Base-by-base conservation (phyloP, 2,329 filamentous ascomycete genomes). In the Hymenoscyphus infarciens region DNA sequence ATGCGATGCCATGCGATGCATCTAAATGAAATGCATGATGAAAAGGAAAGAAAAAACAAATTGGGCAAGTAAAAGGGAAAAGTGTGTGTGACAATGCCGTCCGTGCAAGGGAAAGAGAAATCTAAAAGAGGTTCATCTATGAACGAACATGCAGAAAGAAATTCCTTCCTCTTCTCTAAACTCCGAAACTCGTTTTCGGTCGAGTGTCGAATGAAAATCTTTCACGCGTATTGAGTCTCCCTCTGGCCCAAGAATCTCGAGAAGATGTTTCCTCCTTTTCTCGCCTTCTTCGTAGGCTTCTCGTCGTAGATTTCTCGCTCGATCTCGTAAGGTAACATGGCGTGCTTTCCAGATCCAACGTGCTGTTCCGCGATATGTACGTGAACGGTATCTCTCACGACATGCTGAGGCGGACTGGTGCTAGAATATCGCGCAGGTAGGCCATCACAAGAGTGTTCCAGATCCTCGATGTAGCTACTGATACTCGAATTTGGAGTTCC, bases 401-500 rank as follows among this genome's bases (percentile, higher is more conserved):
- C 59, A 35, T 62, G 63, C 5, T 53, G 60, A 29, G 57, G 57
- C 22, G 56, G 57, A 25, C n/a, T 29, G 29, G 60, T 35, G 60
- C 59, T 63, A 55, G 61, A 64, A 16, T 25, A 57, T 25, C 54
- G 60, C 5, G 8, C 33, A 38, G 62, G 64, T n/a, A 61, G 56
- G 29, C 56, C 62, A 62, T 52, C 63, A 62, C 61, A 67, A 11
- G 58, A 27, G 5, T 38, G 45, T 45, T 60, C 62, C 29, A 64
- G 57, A 25, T 70, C 67, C 27, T 72, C 71, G 10, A 67, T 52
- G 60, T 72, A 74, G 57, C 70, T 72, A 55, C 70, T 67, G 59
- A 75, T 64, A 57, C 67, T 72, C 10, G 74, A 75, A n/a, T 69
- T 69, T 38, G 75, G 75, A 16, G 75, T 76, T 54, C 70, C 70